Evolutionary conservation across 768 basidiomycete species (phyloP), one percentile per base, ranked within the genome.

Genomic region (Leccinum ochraceum): DNA sequence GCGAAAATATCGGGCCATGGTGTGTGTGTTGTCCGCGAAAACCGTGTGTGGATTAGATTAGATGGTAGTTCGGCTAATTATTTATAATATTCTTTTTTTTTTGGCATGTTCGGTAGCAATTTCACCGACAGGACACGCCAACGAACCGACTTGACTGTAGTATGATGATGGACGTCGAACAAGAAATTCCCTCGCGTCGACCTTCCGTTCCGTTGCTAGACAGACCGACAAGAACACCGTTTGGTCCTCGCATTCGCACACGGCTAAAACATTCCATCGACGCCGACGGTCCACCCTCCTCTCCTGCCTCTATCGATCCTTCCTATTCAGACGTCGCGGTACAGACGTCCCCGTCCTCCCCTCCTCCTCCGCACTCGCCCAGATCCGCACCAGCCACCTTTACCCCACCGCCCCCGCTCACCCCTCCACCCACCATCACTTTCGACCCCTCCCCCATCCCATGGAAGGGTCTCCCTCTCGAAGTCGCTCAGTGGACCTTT

Each of bases 401-500:
- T 16, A 3, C 58, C 2, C 13, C 67, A 3, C 71, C 71, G 2
- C 62, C 71, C 4, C 67, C 78, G 0, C 77, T 88, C 46, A 71
- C 78, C 0, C 78, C 79, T 57, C 88, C 0, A 79, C 79, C 32
- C 2, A 57, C 76, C 16, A 71, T 90, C 65, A 78, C 77, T 39
- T 90, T 91, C 67, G 86, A 87, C 5, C 71, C 80, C 10, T 67
- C 73, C 0, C 80, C 83, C n/a, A 77, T 90, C 17, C 75, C 79
- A 53, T 90, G 84, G 85, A 88, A 88, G 61, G 85, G 83, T 78
- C 81, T 0, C 6, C 6, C 30, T 0, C 9, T 30, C 30, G 88
- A 91, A 60, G 87, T 86, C 1, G 90, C 90, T 6, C 88, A 69
- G 76, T 91, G 75, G 83, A 84, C 70, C 70, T 83, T 68, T 63